phyloP scores from a whole-genome alignment of 1,139 yeast genomes.

The Oligophagozyma castellii region DNA sequence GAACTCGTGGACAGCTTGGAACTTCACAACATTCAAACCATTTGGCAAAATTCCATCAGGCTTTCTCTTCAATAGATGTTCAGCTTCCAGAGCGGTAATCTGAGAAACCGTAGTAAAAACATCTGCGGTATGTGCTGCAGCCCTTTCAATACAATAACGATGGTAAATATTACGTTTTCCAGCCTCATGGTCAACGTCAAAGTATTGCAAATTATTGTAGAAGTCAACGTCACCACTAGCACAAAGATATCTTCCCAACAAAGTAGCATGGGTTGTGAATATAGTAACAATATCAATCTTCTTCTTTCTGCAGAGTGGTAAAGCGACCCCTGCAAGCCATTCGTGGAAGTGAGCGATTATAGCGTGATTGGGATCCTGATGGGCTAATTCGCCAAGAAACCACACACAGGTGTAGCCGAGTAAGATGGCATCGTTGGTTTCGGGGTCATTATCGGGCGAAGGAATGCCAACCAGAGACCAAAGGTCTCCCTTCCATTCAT shows the following conservation, averaged over 20 bases:
- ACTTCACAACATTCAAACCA: constrained; percentile 89
- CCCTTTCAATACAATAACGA: constrained; percentile 90
- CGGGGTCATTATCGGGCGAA: constrained; percentile 76
- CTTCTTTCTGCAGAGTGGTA: constrained; percentile 85
- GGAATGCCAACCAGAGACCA: constrained; percentile 92
- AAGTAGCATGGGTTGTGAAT: constrained; percentile 94
- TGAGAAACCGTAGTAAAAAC: constrained; percentile 96
- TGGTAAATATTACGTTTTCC: constrained; percentile 97
- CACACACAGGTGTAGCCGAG: constrained; percentile 92
- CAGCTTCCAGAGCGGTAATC: constrained; percentile 90
- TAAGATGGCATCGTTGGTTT: constrained; percentile 83
- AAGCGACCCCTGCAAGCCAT: constrained; percentile 95
- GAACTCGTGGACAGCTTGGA: constrained; percentile 95
- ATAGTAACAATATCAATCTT: constrained; percentile 88
- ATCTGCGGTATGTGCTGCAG: constrained; percentile 93
- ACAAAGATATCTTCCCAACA: constrained; percentile 87
- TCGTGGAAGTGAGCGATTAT: constrained; percentile 93
- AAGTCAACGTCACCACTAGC: constrained; percentile 82
- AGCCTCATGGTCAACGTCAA: constrained; percentile 96
- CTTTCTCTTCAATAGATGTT: constrained; percentile 82
- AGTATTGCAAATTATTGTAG: constrained; percentile 77
- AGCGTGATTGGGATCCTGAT: constrained; percentile 70
- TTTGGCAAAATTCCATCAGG: constrained; percentile 98
- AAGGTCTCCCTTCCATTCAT: constrained; percentile 90
- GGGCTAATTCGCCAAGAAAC: constrained; percentile 89